phyloP scores from a whole-genome alignment of 192 early-diverging fungal species.

The Entomortierella chlamydospora region DNA sequence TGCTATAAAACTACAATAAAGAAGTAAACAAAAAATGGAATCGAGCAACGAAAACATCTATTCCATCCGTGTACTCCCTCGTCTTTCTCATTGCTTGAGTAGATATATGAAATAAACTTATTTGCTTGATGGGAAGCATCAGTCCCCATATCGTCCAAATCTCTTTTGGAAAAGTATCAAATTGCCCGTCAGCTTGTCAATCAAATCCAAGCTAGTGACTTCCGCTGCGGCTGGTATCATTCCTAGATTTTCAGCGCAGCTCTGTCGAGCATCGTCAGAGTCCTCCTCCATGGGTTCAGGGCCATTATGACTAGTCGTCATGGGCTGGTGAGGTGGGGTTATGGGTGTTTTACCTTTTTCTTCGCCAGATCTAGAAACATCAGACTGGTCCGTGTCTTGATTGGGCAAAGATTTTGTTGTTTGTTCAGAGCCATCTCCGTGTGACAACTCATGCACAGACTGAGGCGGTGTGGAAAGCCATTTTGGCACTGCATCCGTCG shows the following conservation, averaged over 20 bases:
- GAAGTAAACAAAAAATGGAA: background rate
- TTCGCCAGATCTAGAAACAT: background rate
- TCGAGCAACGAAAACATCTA: background rate
- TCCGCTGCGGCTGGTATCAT: background rate
- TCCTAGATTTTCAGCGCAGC: no score
- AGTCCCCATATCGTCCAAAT: conserved; percentile 40
- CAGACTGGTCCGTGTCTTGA: background rate
- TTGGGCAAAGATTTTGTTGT: background rate
- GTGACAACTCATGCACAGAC: conserved; percentile 24
- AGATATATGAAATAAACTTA: background rate
- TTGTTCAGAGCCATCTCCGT: conserved; percentile 14
- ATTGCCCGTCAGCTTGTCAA: conserved; percentile 58
- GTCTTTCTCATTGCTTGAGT: no score
- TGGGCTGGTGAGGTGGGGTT: conserved; percentile 25
- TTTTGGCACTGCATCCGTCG: background rate
- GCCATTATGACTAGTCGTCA: background rate
- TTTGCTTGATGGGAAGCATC: background rate
- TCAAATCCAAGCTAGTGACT: conserved; percentile 52
- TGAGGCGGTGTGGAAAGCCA: conserved; percentile 31
- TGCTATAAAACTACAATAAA: background rate
- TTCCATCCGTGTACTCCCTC: no score
- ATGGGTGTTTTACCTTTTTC: conserved; percentile 15
- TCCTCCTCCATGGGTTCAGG: background rate
- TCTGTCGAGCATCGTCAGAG: background rate
- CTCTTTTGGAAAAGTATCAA: conserved; percentile 59